These are phyloP conservation scores for Litsea cubeba DNA, from an alignment of 164 flowering plant species.

Conservation along the genomic window DNA sequence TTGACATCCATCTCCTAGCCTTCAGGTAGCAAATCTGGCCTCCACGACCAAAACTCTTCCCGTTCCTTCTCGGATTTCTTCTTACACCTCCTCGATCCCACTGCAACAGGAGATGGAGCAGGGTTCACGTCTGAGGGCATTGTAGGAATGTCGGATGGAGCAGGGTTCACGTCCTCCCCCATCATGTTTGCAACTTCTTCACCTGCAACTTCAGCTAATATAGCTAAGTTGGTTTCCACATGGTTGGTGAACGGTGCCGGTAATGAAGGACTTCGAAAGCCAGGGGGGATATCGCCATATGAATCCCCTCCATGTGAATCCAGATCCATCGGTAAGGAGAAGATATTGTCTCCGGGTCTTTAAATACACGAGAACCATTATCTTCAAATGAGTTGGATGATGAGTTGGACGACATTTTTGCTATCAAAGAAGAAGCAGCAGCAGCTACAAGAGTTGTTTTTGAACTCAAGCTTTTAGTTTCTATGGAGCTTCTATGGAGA, in stretches of 20 bases:
- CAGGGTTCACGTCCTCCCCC: background rate
- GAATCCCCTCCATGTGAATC: background rate
- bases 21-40: slow-evolving; percentile 37
- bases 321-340: background rate
- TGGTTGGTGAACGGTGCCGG: background rate
- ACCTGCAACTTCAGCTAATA: background rate
- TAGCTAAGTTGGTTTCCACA: background rate
- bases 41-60: background rate
- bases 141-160: background rate
- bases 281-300: background rate
- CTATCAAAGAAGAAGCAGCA: too few relatives aligned
- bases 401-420: too few relatives aligned
- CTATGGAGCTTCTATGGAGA: too few relatives aligned
- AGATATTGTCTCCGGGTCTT: background rate
- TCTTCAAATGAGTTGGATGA: too few relatives aligned
- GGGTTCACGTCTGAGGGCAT: background rate
- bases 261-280: background rate
- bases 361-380: background rate
- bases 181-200: background rate
- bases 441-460: too few relatives aligned
- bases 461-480: too few relatives aligned
- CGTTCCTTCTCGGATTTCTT: too few relatives aligned
- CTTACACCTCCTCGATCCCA: background rate
- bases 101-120: background rate
- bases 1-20: slow-evolving; percentile 33